phyloP scores from a whole-genome alignment of 2,329 filamentous ascomycete species.

The Aspergillus ochraceus region DNA sequence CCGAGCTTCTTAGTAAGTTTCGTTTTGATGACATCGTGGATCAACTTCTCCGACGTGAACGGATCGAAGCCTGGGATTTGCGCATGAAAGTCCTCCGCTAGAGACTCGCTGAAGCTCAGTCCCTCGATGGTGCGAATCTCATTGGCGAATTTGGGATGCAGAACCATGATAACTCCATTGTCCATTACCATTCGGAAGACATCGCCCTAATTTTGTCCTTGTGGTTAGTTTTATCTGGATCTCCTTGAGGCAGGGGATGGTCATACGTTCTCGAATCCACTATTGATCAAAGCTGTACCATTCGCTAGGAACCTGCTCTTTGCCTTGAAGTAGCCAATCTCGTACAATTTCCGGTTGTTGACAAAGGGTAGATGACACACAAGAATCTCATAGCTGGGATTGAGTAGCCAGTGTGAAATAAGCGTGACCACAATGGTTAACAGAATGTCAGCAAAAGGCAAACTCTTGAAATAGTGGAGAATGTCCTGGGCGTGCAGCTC shows the following conservation, averaged over 20 bases:
- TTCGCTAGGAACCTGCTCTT: background rate
- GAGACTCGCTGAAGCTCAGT: background rate
- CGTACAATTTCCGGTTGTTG: background rate
- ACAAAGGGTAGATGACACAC: background rate
- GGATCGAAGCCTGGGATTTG: conserved; percentile 2
- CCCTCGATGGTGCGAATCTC: background rate
- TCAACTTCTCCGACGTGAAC: background rate
- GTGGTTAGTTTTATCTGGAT: background rate
- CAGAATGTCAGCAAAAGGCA: too few species aligned
- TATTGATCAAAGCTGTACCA: background rate
- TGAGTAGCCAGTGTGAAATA: too few species aligned
- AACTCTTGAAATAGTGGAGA: too few species aligned
- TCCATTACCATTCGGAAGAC: background rate
- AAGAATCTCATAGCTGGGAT: too few species aligned
- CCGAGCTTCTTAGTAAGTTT: background rate
- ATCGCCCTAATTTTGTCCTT: background rate
- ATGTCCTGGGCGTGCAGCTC: too few species aligned
- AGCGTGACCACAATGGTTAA: too few species aligned
- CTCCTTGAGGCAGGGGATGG: too few species aligned
- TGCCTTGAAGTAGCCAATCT: background rate
- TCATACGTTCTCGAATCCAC: background rate
- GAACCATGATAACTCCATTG: background rate
- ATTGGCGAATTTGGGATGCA: background rate
- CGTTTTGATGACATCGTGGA: background rate
- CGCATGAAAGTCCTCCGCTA: background rate